Evolutionary conservation across 2,329 filamentous ascomycete genomes (phyloP).

Genomic region (Sporothrix humicola): DNA sequence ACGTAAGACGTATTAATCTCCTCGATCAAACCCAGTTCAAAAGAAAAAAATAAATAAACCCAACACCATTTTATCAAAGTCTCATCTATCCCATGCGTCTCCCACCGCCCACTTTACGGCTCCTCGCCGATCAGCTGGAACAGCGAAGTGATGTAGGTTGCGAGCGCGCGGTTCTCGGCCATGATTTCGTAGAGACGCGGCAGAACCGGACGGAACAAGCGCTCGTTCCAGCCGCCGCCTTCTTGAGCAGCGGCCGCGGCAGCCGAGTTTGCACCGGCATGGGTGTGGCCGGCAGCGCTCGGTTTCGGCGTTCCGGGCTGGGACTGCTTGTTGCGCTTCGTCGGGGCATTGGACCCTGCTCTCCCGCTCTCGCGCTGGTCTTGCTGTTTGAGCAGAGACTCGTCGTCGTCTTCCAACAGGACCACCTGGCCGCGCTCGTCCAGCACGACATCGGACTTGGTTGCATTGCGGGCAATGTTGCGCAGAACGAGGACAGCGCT

Average conservation of each 20-base stretch:
- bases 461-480: slow-evolving; percentile 73
- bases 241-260: slow-evolving; percentile 27
- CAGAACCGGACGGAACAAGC: slow-evolving; percentile 69
- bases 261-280: background rate
- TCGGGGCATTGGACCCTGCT: background rate
- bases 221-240: slow-evolving; percentile 68
- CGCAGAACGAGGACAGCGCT: slow-evolving; percentile 77
- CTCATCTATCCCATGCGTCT: background rate
- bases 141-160: slow-evolving; percentile 44
- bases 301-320: slow-evolving; percentile 13
- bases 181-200: slow-evolving; percentile 71
- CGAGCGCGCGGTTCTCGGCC: slow-evolving; percentile 69
- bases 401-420: slow-evolving; percentile 38
- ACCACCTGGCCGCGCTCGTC: slow-evolving; percentile 39
- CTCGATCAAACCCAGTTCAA: background rate
- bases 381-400: slow-evolving; percentile 59
- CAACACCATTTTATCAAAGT: background rate
- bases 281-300: background rate
- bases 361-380: background rate
- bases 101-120: slow-evolving; percentile 10
- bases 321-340: slow-evolving; percentile 6
- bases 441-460: slow-evolving; percentile 59
- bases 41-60: no score
- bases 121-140: slow-evolving; percentile 45
- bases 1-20: background rate